Base-by-base conservation (phyloP, 129 eudicot genomes). In the Flaveria robusta region DNA sequence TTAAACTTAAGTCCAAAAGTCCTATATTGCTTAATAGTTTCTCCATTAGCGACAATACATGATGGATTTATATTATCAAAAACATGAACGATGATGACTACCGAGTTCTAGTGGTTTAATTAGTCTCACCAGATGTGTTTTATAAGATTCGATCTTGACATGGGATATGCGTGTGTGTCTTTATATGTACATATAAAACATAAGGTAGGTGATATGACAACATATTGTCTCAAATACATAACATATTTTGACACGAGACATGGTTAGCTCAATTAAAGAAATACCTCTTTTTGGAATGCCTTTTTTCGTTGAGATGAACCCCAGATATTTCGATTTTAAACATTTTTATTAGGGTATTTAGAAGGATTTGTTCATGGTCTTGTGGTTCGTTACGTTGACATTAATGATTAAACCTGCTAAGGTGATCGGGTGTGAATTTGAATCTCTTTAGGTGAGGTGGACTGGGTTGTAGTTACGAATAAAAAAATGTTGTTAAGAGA, bases 41-140 rank as follows among this genome's bases (percentile, higher is more conserved):
- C 78, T 74, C 71, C 60, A 62, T 74, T 62, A 63, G 37, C 63
- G 42, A 62, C 70, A 74, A 74, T 46, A 62, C 46, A 74, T 74
- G 16, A 74, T 42, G 62, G 71, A 27, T 46, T 62, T 62, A 12
- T 74, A 64, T 47, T 27, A 45, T 62, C 46, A 31, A 74, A 46
- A 62, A 19, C 18, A 74, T n/a, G 45, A 45, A 60, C 0, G 70
- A 74, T 59, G n/a, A 60, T 9, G 70, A 74, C 70, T 24, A 9
- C 41, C 67, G n/a, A 24, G 39, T 59, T 26, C 13, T 12, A 18
- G 15, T 58, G 56, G 29, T 42, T 43, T 43, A 34, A 34, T 74
- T 58, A 29, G 29, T 43, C 39, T 74, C 14, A 45, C 45, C 23
- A 69, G 12, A 60, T 43, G 12, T 9, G 13, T 60, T 69, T 14